Percentiles rank a stretch among this genome's conserved stretches.
These are phyloP conservation scores for Athelia psychrophila DNA, from an alignment of 1,284 basidiomycete genomes.

Conservation along the genomic window DNA sequence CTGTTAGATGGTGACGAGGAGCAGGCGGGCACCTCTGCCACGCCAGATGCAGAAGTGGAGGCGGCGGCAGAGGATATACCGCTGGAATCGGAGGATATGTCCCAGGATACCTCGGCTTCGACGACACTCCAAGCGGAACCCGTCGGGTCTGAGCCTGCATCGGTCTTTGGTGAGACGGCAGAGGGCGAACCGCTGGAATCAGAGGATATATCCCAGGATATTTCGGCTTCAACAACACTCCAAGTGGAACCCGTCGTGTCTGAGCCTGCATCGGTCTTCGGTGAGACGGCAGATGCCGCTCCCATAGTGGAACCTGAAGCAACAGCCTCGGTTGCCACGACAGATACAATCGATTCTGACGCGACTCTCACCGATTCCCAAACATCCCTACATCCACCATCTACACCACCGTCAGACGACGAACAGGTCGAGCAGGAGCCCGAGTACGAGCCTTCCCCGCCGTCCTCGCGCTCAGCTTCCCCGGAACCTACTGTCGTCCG, in stretches of 20 bases:
- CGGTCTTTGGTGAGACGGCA: not conserved
- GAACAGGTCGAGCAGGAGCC: too few species aligned
- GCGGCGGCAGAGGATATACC: not conserved
- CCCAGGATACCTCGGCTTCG: conserved; percentile 8
- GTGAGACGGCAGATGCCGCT: too few species aligned
- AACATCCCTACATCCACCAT: too few species aligned
- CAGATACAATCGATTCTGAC: too few species aligned
- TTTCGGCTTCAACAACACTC: conserved; percentile 7
- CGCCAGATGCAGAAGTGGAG: not conserved
- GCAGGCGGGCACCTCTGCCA: conserved; percentile 4
- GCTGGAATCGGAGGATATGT: conserved; percentile 1
- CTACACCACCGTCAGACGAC: too few species aligned
- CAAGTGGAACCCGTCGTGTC: not conserved
- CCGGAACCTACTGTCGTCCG: conserved; percentile 1
- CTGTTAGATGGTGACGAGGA: conserved; percentile 44
- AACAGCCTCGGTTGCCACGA: too few species aligned
- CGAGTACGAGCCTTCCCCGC: not conserved
- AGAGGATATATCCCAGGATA: not conserved
- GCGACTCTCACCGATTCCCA: too few species aligned
- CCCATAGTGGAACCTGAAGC: too few species aligned
- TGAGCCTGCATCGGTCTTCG: not conserved
- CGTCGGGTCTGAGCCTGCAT: not conserved
- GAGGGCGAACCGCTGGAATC: not conserved
- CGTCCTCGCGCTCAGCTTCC: conserved; percentile 6
- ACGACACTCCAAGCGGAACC: not conserved